phyloP scores from a whole-genome alignment of 2,329 filamentous ascomycete genomes.

The Ophiocordyceps polyrhachis-furcata region DNA sequence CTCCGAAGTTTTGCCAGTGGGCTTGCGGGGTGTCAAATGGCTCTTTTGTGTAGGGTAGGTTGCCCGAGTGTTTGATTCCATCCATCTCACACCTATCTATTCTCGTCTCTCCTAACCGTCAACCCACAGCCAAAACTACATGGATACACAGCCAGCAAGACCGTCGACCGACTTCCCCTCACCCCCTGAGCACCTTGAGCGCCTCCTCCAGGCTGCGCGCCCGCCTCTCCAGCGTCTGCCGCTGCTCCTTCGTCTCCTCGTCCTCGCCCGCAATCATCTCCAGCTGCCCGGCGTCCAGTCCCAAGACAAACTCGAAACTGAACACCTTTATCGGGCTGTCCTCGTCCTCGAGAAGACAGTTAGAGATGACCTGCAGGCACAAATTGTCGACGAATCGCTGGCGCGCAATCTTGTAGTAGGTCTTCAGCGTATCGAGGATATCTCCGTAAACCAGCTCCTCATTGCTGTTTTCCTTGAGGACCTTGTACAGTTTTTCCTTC shows the following conservation, averaged over 20 bases:
- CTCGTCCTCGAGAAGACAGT: slow-evolving; percentile 30
- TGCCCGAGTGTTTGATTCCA: no score
- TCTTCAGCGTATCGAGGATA: slow-evolving; percentile 39
- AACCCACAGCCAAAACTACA: not conserved
- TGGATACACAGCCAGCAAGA: not conserved
- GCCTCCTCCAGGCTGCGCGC: slow-evolving; percentile 13
- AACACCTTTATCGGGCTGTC: slow-evolving; percentile 34
- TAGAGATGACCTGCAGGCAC: slow-evolving; percentile 35
- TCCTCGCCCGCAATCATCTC: slow-evolving; percentile 41
- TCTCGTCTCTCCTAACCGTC: not conserved
- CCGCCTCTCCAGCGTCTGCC: slow-evolving; percentile 24
- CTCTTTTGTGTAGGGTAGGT: no score
- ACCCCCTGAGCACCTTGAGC: not conserved
- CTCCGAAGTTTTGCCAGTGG: no score
- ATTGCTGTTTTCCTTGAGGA: slow-evolving; percentile 2
- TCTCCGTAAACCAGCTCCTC: slow-evolving; percentile 23
- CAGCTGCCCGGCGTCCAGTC: slow-evolving; percentile 28
- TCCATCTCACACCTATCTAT: no score
- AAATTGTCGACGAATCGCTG: slow-evolving; percentile 46
- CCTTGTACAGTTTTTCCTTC: not conserved
- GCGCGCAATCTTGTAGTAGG: slow-evolving; percentile 42
- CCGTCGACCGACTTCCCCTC: not conserved
- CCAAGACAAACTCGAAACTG: slow-evolving; percentile 27
- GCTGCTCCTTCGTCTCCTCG: slow-evolving; percentile 13
- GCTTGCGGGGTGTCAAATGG: no score